Percentiles rank a stretch among this genome's conserved stretches.
These are phyloP conservation scores for Arachis stenosperma DNA, from an alignment of 306 rosid genomes.

Conservation along the genomic window DNA sequence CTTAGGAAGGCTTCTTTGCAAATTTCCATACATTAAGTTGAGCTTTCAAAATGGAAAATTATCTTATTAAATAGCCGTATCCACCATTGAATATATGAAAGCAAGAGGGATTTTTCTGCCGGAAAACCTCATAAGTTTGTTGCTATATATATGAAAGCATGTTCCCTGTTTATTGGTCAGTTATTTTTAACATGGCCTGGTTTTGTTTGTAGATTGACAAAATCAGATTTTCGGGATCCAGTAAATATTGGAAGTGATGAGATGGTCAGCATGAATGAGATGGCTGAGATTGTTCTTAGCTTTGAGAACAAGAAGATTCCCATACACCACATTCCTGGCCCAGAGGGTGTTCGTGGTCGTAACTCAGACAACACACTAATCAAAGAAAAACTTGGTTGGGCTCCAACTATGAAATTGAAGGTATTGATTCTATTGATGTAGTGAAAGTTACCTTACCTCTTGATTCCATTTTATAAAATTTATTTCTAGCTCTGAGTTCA, in stretches of 20 bases:
- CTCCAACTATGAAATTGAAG: conserved; percentile 97
- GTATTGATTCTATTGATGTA: conserved; percentile 43
- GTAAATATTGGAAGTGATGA: conserved; percentile 98
- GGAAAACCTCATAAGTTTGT: conserved; percentile 14
- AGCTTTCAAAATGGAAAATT: conserved; percentile 16
- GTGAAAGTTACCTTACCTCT: not conserved
- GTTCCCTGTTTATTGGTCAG: not conserved
- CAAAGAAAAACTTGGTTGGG: conserved; percentile 99
- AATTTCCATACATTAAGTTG: not conserved
- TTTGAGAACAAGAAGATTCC: conserved; percentile 83
- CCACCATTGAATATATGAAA: conserved; percentile 19
- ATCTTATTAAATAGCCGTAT: conserved; percentile 5
- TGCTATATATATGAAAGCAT: not conserved
- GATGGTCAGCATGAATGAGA: conserved; percentile 99
- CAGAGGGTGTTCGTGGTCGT: conserved; percentile 99
- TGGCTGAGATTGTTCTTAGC: conserved; percentile 96
- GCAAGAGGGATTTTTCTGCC: conserved; percentile 1
- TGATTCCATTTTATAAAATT: conserved; percentile 2
- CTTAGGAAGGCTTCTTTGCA: not conserved
- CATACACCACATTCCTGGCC: conserved; percentile 95
- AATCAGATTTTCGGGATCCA: conserved; percentile 95
- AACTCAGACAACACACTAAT: conserved; percentile 96
- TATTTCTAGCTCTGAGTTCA: not conserved
- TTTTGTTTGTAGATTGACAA: conserved; percentile 70
- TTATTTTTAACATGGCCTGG: not conserved